Evolutionary conservation across 257 asterid species (phyloP).

Genomic region (Galeopsis tetrahit): DNA sequence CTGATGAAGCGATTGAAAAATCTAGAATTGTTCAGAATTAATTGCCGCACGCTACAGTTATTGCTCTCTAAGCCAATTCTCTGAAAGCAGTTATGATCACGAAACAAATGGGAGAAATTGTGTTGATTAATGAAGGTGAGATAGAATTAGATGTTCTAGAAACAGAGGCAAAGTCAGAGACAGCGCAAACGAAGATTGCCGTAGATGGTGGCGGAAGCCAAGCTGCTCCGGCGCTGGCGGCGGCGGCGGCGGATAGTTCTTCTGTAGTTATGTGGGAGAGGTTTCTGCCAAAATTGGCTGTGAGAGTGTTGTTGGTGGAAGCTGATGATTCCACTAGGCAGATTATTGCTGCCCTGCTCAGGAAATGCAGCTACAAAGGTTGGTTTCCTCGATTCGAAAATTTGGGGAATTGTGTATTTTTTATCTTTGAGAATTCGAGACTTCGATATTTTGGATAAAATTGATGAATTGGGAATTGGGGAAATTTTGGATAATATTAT

Average conservation of each 20-base stretch:
- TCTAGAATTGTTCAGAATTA: neutral
- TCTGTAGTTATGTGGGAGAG: slow-evolving; percentile 70
- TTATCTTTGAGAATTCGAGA: neutral
- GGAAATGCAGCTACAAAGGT: slow-evolving; percentile 95
- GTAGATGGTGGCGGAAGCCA: slow-evolving; percentile 31
- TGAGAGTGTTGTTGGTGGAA: slow-evolving; percentile 86
- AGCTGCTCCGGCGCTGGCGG: neutral
- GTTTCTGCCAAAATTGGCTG: slow-evolving; percentile 75
- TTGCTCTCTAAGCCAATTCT: slow-evolving; percentile 16
- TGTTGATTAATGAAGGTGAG: slow-evolving; percentile 53
- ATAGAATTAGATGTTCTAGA: slow-evolving; percentile 37
- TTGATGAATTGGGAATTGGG: neutral
- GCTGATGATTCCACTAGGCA: slow-evolving; percentile 93
- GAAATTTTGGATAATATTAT: neutral
- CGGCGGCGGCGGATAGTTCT: slow-evolving; percentile 37
- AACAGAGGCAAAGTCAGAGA: slow-evolving; percentile 34
- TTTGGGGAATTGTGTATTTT: neutral
- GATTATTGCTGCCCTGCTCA: slow-evolving; percentile 86
- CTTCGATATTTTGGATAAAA: slow-evolving; percentile 9
- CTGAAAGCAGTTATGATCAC: slow-evolving; percentile 4
- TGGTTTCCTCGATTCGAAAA: slow-evolving; percentile 8
- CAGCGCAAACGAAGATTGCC: slow-evolving; percentile 20
- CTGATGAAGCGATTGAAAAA: slow-evolving; percentile 16
- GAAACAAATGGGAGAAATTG: slow-evolving; percentile 65
- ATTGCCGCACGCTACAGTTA: slow-evolving; percentile 28